Conservation (phyloP, 192 early-diverging fungal genomes). For the Coemansia sp. region DNA sequence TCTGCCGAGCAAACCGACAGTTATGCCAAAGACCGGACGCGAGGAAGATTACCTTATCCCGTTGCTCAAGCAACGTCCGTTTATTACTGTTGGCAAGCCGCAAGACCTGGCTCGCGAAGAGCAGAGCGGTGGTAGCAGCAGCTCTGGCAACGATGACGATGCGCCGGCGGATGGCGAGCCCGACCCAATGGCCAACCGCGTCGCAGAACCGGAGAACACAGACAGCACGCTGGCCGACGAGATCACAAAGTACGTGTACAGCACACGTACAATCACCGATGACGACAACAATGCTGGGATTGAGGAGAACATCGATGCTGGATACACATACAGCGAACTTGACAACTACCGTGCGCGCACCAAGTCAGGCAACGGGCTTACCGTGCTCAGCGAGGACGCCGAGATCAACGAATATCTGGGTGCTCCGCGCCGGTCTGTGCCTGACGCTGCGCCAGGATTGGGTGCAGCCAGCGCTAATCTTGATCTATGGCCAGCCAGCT, state of each 20-base stretch:
- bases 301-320: constrained; percentile 25
- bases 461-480: constrained; percentile 25
- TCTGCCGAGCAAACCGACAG: constrained; percentile 30
- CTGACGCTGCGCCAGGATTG: constrained; percentile 23
- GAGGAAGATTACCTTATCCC: constrained; percentile 33
- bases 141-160: background rate
- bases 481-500: constrained; percentile 47
- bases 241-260: constrained; percentile 42
- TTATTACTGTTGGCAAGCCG: constrained; percentile 44
- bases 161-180: constrained; percentile 13
- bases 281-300: constrained; percentile 19
- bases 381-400: constrained; percentile 37
- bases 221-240: constrained; percentile 22
- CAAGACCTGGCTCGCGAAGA: constrained; percentile 22
- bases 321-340: constrained; percentile 36
- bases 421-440: constrained; percentile 15
- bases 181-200: constrained; percentile 23
- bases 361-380: constrained; percentile 33
- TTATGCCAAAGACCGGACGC: constrained; percentile 39
- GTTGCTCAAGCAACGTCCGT: constrained; percentile 40
- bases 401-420: constrained; percentile 34
- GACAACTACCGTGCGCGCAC: constrained; percentile 28
- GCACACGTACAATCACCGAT: constrained; percentile 30
- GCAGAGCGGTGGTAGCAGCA: background rate
- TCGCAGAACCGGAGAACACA: background rate